Base-by-base conservation (phyloP, 352 stramenopile genomes). In the Phytophthora sp. region DNA sequence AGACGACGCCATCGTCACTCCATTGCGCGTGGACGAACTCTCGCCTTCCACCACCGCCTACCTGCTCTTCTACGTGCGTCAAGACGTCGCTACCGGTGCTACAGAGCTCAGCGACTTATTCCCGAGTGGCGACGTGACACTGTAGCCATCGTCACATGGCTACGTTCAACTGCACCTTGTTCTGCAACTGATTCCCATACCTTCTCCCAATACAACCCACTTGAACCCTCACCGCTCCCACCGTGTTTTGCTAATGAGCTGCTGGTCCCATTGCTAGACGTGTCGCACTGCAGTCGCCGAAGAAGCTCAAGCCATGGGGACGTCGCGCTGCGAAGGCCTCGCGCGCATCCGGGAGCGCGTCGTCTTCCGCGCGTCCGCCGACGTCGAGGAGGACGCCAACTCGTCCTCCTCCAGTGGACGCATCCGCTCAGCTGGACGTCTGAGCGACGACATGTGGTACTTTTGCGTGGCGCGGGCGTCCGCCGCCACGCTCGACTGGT, bases 1-100 rank as follows among this genome's bases (percentile, higher is more conserved):
- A 42, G 97, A 99, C 58, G 97, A 99, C 78, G 79, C 69, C n/a
- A 76, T 49, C 23, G 82, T 69, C 4, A 65, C 69, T 1, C 61
- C 44, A 3, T 45, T 72, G 7, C 32, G 44, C 21, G 20, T 69
- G 42, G 21, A 65, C 34, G 66, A 71, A 1, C 35, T 88, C 5
- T 60, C 68, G 8, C 76, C 78, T 1, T 89, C 80, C 1, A 56
- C 66, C 27, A 70, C 81, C 6, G 82, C 80, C 31, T 93, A 93
- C 42, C 37, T 93, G 66, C 73, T 92, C n/a, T 91, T 92, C 55
- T 92, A 85, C 66, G 62, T 82, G 30, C 68, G 84, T 26, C 42
- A 81, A 52, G 82, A 91, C 57, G 38, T 90, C 3, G 69, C 75
- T 24, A 41, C 63, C 10, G 62, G 54, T 21, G 27, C 41, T 5